Conservation (phyloP, 2,329 filamentous ascomycete genomes). For the Claviceps maximensis region DNA sequence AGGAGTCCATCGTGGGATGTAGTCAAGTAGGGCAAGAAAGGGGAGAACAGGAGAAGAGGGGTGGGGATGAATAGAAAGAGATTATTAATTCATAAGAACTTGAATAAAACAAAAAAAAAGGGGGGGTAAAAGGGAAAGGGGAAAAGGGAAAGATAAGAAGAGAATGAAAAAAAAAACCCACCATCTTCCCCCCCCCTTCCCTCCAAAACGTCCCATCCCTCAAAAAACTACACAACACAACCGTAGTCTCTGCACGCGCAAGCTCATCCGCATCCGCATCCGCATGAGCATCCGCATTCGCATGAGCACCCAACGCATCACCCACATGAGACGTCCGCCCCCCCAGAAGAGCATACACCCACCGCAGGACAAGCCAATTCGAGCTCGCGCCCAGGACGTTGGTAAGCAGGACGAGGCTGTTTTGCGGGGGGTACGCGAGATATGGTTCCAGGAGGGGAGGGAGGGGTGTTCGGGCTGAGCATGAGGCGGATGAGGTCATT, state of each 20-base stretch:
- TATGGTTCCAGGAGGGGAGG: constrained; percentile 55
- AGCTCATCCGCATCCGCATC: neutral
- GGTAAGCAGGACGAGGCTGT: constrained; percentile 53
- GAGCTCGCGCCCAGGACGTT: constrained; percentile 50
- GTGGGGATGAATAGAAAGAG: no score
- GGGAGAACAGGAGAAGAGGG: neutral
- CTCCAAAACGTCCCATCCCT: constrained; percentile 69
- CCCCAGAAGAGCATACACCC: constrained; percentile 34
- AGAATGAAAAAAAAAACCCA: constrained; percentile 19
- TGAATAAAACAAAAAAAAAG: neutral
- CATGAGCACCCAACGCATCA: no score
- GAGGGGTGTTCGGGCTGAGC: no score
- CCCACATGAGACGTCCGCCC: neutral
- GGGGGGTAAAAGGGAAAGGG: neutral
- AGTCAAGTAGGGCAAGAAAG: no score
- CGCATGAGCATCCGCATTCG: neutral
- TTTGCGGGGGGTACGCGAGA: constrained; percentile 41
- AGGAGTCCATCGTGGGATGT: no score
- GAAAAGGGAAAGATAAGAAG: neutral
- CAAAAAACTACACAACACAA: constrained; percentile 75
- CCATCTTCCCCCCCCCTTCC: constrained; percentile 53
- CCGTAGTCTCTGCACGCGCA: constrained; percentile 21
- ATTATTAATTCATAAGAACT: neutral
- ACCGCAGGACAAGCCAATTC: constrained; percentile 52
- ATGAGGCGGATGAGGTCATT: neutral